These are phyloP conservation scores for Calonectria ilicicola DNA, from an alignment of 2,329 filamentous ascomycete genomes.

Conservation along the genomic window DNA sequence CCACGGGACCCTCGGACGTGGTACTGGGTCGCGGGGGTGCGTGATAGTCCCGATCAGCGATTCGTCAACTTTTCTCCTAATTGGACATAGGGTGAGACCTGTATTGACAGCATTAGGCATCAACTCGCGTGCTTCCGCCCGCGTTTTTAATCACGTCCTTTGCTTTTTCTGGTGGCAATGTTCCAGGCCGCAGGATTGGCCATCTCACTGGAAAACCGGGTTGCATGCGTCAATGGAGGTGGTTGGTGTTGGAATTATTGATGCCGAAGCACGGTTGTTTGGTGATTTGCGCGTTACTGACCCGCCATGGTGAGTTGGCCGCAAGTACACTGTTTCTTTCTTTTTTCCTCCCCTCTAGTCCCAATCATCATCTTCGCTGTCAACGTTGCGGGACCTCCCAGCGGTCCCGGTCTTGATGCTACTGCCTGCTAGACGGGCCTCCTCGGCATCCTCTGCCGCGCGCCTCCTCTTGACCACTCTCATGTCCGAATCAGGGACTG, in stretches of 20 bases:
- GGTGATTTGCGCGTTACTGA: neutral
- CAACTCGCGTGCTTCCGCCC: conserved; percentile 5
- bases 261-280: neutral
- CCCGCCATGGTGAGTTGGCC: conserved; percentile 1
- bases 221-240: neutral
- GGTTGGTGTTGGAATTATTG: neutral
- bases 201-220: neutral
- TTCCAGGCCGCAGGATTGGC: neutral
- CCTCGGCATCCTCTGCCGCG: conserved; percentile 70
- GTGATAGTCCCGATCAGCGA: neutral
- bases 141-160: conserved; percentile 4
- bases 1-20: conserved; percentile 5
- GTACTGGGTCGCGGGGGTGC: neutral
- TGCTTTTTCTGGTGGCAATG: neutral
- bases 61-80: neutral
- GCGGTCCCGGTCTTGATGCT: conserved; percentile 65
- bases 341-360: conserved; percentile 56
- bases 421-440: conserved; percentile 64
- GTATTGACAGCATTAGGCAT: conserved; percentile 13
- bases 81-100: neutral
- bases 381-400: conserved; percentile 54
- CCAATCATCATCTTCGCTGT: conserved; percentile 73
- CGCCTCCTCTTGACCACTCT: conserved; percentile 75
- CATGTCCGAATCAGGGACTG: conserved; percentile 81
- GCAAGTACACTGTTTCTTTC: conserved; percentile 32